A percentile compares a stretch with the other conserved stretches of the same genome.
phyloP scores from a whole-genome alignment of 306 rosid species.

The Citrullus mucosospermus region DNA sequence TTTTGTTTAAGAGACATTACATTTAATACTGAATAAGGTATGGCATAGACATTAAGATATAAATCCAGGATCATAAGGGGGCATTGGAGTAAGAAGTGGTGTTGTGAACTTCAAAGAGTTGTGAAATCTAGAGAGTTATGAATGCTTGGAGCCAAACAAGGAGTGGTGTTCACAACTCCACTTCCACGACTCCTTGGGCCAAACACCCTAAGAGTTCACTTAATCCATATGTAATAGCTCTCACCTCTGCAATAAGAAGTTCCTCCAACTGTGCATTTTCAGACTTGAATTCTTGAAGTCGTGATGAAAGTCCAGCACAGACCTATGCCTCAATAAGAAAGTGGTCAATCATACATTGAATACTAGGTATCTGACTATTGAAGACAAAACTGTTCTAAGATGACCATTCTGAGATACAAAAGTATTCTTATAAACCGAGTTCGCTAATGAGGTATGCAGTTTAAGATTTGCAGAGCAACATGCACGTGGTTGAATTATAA shows the following conservation, averaged over 20 bases:
- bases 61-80: background rate
- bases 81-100: too few species aligned
- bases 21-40: background rate
- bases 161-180: too few species aligned
- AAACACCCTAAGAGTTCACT: too few species aligned
- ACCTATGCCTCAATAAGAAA: conserved; percentile 40
- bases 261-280: conserved; percentile 98
- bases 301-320: conserved; percentile 93
- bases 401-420: conserved; percentile 6
- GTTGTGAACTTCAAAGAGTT: too few species aligned
- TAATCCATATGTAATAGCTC: conserved; percentile 11
- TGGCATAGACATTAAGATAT: background rate
- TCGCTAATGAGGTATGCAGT: background rate
- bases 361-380: conserved; percentile 5
- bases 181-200: too few species aligned
- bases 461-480: background rate
- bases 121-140: too few species aligned
- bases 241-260: conserved; percentile 89
- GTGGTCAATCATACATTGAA: conserved; percentile 17
- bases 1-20: background rate
- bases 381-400: conserved; percentile 1
- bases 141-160: too few species aligned
- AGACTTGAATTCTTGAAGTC: conserved; percentile 92
- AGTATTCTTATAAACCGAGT: background rate
- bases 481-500: background rate